Base-by-base conservation (phyloP, 2,329 filamentous ascomycete genomes). In the Ambrosiella xylebori region DNA sequence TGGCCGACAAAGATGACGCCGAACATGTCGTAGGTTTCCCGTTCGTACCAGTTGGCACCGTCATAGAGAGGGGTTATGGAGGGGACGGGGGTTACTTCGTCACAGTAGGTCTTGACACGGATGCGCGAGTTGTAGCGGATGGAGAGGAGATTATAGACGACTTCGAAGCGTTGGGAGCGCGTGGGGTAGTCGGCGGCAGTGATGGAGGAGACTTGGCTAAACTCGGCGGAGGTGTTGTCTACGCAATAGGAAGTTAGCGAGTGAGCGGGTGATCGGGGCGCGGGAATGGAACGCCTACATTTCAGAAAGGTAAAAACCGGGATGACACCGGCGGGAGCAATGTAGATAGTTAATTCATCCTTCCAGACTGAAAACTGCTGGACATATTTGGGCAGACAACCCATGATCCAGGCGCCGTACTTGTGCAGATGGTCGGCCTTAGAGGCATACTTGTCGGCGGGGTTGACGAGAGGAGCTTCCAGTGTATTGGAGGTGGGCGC, bases 331-430 rank as follows among this genome's bases (percentile, higher is more conserved):
- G 86, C 74, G 1, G 93, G 93, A 53, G 88, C 78, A 67, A 97
- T 93, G 73, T 94, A 91, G 70, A 96, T 88, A 65, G 86, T 89
- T 69, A 98, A 82, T 73, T 98, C 93, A 69, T 98, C 93, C 76
- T 98, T 98, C 93, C 93, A 98, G 58, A 98, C 91, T 11, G 90
- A 95, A 76, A 97, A 97, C 74, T 98, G 93, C 76, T 98, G 94
- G 66, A 98, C 81, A 73, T 95, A 96, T 77, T 96, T 97, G 66
- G 93, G 94, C 68, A 98, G 74, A 71, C 88, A 95, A 64, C 89
- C 90, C 81, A 98, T 91, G 67, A 98, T 75, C 80, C 95, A 98
- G 68, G 94, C 83, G 67, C 93, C 93, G 69, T 98, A 98, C 67
- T 83, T 85, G 77, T 98, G 93, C 68, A 97, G 77, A 68, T 84